Evolutionary conservation across 2,329 filamentous ascomycete genomes (phyloP).

Genomic region (Cladosporium sp.): DNA sequence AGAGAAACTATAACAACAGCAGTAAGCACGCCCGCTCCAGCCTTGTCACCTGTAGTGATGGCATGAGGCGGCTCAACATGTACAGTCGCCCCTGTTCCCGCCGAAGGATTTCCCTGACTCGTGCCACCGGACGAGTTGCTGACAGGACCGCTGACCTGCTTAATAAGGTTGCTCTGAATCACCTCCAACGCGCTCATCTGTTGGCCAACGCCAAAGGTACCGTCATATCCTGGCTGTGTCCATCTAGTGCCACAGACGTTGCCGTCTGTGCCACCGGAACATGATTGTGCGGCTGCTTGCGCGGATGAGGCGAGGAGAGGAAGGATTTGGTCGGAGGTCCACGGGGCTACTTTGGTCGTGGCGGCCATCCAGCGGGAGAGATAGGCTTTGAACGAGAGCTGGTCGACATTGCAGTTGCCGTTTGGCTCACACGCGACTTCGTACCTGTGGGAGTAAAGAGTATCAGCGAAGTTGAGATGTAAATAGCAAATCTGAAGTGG

Average conservation of each 20-base stretch:
- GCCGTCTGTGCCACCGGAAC: constrained; percentile 50
- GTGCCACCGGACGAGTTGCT: constrained; percentile 53
- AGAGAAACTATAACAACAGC: constrained; percentile 48
- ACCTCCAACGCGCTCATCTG: constrained; percentile 56
- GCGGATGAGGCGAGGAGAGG: constrained; percentile 56
- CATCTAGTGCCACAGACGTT: constrained; percentile 48
- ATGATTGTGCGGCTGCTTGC: constrained; percentile 54
- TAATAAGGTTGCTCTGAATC: constrained; percentile 45
- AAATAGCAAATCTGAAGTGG: background rate
- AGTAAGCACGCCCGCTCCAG: constrained; percentile 68
- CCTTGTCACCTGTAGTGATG: constrained; percentile 61
- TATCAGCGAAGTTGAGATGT: constrained; percentile 32
- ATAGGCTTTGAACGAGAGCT: constrained; percentile 47
- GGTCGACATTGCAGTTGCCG: constrained; percentile 45
- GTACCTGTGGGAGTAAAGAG: background rate
- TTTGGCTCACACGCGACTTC: constrained; percentile 49
- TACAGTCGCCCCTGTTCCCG: constrained; percentile 39
- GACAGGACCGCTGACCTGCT: constrained; percentile 39
- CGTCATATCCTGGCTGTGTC: constrained; percentile 44
- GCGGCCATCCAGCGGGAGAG: constrained; percentile 50
- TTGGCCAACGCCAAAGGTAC: constrained; percentile 52
- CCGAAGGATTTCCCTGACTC: constrained; percentile 46
- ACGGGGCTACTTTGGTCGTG: constrained; percentile 59
- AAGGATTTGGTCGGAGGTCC: constrained; percentile 53
- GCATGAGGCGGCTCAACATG: constrained; percentile 24